Evolutionary conservation across 2,329 filamentous ascomycete species (phyloP).

Genomic region (Neopestalotiopsis clavispora): DNA sequence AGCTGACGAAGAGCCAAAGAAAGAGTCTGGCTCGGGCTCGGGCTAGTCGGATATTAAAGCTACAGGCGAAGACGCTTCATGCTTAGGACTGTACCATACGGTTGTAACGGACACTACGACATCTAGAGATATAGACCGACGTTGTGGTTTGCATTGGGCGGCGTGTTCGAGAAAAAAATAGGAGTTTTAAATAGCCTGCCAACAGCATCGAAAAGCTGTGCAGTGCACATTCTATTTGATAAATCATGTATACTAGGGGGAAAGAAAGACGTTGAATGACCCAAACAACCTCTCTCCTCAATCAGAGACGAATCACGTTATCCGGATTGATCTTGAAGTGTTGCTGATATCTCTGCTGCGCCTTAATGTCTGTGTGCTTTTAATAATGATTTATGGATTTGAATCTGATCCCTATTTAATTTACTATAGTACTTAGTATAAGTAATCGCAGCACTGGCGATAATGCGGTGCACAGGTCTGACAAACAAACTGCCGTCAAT

Average conservation of each 20-base stretch:
- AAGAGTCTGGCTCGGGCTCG: constrained; percentile 31
- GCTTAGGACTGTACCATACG: constrained; percentile 5
- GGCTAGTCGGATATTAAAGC: constrained; percentile 22
- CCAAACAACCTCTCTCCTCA: constrained; percentile 12
- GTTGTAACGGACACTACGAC: constrained; percentile 2
- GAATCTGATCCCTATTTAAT: no score
- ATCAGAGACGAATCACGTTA: constrained; percentile 8
- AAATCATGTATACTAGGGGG: background rate
- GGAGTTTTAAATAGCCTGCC: background rate
- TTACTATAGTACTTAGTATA: no score
- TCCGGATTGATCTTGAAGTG: background rate
- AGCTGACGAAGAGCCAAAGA: constrained; percentile 32
- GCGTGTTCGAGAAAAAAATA: constrained; percentile 9
- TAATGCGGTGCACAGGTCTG: no score
- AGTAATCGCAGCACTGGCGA: no score
- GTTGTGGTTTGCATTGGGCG: constrained; percentile 16
- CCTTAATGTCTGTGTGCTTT: no score
- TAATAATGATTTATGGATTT: no score
- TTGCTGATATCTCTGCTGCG: background rate
- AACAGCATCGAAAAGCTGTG: background rate
- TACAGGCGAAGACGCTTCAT: background rate
- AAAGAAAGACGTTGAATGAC: background rate
- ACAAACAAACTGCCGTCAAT: no score
- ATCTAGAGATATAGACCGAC: constrained; percentile 14
- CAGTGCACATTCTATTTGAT: background rate